Base-by-base conservation (phyloP, 768 basidiomycete genomes). In the Suillus bovinus region DNA sequence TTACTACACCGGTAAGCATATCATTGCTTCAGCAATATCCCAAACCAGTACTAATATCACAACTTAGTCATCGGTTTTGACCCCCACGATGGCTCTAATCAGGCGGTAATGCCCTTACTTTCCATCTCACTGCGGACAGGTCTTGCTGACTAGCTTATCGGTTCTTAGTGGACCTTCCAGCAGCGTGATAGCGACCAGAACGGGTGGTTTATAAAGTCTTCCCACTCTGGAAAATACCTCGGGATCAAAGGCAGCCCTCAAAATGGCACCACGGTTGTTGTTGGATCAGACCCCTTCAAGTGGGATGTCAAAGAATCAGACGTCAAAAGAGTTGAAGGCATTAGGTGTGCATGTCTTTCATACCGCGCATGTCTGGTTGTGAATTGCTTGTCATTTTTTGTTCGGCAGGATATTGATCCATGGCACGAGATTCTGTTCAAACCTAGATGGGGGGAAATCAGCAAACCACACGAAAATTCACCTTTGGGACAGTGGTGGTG, bases 301-400 rank as follows among this genome's bases (percentile, higher is more conserved):
- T 88, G 85, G 85, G 73, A 81, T 65, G 77, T 87, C 68, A 80
- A 79, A 76, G 77, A 27, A 9, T 55, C 75, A 14, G 82, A 85
- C 54, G 72, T 78, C n/a, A 60, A 67, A 5, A 74, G 82, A 57
- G 63, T 71, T 0, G 70, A 74, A 1, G 68, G 69, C 0, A 81
- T 80, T 69, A 75, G 85, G 86, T 85, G 22, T 29, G 81, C 67
- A 46, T 9, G 9, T 9, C 16, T 29, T 29, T 54, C 11, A 29
- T 36, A 33, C 10, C 0, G 3, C 39, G 39, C 7, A 24, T 27
- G 46, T 47, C 24, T 24, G 3, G n/a, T 27, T 8, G 16, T 29
- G 9, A 17, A 29, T 49, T 17, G 22, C 3, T 6, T 31, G 14
- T 36, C 44, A 11, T 34, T 42, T 16, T 20, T 36, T 16, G 20